Evolutionary conservation across 176 grass and related monocot genomes (phyloP), one percentile per base, ranked within the genome.

Genomic region (Tillandsia fasciculata): DNA sequence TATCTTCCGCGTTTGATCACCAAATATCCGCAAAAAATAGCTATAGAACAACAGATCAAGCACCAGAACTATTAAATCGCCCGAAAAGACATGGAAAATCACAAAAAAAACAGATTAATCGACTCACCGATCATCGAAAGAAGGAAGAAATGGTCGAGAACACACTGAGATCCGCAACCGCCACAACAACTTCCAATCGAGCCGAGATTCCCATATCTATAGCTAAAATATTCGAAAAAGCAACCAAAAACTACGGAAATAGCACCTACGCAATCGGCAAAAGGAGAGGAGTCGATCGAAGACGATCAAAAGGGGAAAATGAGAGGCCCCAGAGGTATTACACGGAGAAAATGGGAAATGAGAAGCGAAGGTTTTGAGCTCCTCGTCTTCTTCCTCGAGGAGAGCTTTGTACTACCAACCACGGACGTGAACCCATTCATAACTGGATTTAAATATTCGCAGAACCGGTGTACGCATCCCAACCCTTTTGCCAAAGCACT

Each of bases 121-220:
- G 13, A 80, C 82, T 76, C 76, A 90, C 72, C 71, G 49, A 71
- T 65, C 53, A 12, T 78, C 50, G 20, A 22, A 59, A 59, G 53
- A 74, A 26, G n/a, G 12, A 28, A 3, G 47, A 47, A 17, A 27
- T 54, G 70, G 13, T 48, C 15, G 70, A 33, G 8, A 61, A 61
- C 56, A 61, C 56, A 18, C 56, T 61, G 17, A 61, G 13, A 61
- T 61, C 22, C 14, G 13, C 56, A 9, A 9, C 56, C 56, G 15
- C 56, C 15, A 20, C 22, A 1, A 20, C 15, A 20, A 20, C 15
- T 61, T 61, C 22, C n/a, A 10, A 20, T 22, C 52, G 26, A 72
- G 29, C 53, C 27, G 53, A 61, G 70, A 72, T 14, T 29, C 12
- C 52, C 53, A 61, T 72, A 42, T 72, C 52, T 58, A 10, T 3